Evolutionary conservation across 2,329 filamentous ascomycete genomes (phyloP).

Genomic region (Penicillium palitans): DNA sequence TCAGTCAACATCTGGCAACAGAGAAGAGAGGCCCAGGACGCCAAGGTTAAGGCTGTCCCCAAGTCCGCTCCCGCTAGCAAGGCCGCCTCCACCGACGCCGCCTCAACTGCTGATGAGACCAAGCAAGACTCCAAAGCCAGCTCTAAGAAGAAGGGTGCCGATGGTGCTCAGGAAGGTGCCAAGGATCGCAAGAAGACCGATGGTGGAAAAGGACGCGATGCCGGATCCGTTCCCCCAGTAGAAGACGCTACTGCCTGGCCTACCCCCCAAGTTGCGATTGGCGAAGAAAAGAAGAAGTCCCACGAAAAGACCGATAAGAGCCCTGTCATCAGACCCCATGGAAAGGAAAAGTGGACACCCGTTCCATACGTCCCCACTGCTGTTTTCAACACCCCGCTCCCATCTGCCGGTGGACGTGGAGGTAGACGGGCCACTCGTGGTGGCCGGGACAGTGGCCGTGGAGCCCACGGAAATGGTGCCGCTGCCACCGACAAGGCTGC

Average conservation of each 20-base stretch:
- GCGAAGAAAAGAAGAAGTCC: conserved; percentile 73
- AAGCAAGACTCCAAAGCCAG: conserved; percentile 46
- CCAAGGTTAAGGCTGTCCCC: conserved; percentile 47
- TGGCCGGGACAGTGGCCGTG: conserved; percentile 53
- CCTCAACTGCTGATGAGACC: conserved; percentile 34
- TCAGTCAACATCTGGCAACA: conserved; percentile 86
- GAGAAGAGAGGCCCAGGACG: conserved; percentile 66
- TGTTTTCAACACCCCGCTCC: conserved; percentile 79
- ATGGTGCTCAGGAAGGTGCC: conserved; percentile 28
- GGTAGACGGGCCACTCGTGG: conserved; percentile 59
- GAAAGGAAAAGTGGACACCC: conserved; percentile 82
- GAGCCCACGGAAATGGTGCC: conserved; percentile 36
- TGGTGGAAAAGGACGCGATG: conserved; percentile 46
- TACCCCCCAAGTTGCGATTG: conserved; percentile 76
- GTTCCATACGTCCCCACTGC: conserved; percentile 82
- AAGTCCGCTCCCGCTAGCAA: conserved; percentile 29
- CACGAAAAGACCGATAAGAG: conserved; percentile 65
- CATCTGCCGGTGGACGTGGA: conserved; percentile 46
- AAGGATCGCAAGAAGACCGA: conserved; percentile 42
- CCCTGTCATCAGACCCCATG: conserved; percentile 55
- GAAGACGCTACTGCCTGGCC: conserved; percentile 83
- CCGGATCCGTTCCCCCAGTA: conserved; percentile 60
- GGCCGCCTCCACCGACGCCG: conserved; percentile 27
- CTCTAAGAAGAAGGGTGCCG: conserved; percentile 44
- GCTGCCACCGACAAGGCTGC: conserved; percentile 37